Percentiles rank a stretch among this genome's conserved stretches.
These are phyloP conservation scores for Monosporascus sp. DNA, from an alignment of 2,329 filamentous ascomycete species.

Conservation along the genomic window DNA sequence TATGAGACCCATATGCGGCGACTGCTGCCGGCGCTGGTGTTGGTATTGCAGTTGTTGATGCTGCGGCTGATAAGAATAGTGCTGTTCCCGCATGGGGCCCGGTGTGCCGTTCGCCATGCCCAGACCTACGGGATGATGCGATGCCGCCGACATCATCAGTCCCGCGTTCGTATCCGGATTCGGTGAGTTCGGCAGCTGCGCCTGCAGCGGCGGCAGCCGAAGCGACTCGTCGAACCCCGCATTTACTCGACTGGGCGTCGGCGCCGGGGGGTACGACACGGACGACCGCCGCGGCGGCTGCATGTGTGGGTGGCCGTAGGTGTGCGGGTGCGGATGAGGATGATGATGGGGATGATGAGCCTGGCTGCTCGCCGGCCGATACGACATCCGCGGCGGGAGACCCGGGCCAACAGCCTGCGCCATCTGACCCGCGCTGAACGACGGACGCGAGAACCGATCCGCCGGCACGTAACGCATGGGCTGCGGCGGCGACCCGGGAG, in stretches of 20 bases:
- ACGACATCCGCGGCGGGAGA: constrained; percentile 16
- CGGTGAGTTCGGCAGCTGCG: constrained; percentile 27
- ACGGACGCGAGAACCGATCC: constrained; percentile 25
- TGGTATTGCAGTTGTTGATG: constrained; percentile 6
- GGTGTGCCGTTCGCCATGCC: constrained; percentile 10
- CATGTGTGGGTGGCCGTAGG: constrained; percentile 37
- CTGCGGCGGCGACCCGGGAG: constrained; percentile 38
- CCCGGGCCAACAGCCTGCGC: constrained; percentile 24
- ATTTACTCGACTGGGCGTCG: constrained; percentile 31
- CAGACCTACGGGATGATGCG: constrained; percentile 9
- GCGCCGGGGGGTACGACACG: constrained; percentile 27
- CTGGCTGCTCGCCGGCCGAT: constrained; percentile 8
- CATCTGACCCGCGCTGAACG: constrained; percentile 16
- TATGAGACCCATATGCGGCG: constrained; percentile 24
- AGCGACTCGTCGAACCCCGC: constrained; percentile 50
- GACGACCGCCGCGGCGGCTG: constrained; percentile 49
- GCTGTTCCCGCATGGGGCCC: neutral
- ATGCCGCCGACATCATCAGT: constrained; percentile 2
- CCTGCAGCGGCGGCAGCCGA: constrained; percentile 49
- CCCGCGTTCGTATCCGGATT: constrained; percentile 12
- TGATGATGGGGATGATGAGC: constrained; percentile 8
- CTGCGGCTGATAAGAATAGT: neutral
- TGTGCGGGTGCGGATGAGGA: constrained; percentile 6
- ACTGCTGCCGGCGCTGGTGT: neutral
- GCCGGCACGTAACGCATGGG: constrained; percentile 28